Evolutionary conservation across 2,329 filamentous ascomycete genomes (phyloP).

Genomic region (Colletotrichum spaethianum): DNA sequence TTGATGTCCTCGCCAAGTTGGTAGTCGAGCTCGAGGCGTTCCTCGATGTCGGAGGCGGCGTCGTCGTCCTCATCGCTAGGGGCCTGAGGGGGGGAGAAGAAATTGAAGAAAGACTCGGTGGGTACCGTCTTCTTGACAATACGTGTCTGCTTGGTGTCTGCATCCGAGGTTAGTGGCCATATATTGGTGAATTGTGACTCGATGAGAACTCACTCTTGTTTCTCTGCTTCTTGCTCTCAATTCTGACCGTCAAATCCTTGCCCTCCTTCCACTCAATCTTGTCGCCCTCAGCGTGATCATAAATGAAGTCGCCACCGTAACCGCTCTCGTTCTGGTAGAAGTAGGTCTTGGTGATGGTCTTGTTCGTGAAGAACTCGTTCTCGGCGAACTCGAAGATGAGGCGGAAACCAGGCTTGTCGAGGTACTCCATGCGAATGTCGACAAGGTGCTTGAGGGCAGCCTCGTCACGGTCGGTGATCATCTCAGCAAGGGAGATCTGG

Average conservation of each 20-base stretch:
- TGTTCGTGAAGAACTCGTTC: conserved; percentile 98
- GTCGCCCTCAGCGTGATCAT: conserved; percentile 97
- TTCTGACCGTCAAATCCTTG: conserved; percentile 92
- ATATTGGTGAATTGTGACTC: background rate
- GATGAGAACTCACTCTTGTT: conserved; percentile 87
- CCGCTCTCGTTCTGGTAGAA: conserved; percentile 99
- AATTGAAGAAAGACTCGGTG: conserved; percentile 99
- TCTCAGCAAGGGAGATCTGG: conserved; percentile 95
- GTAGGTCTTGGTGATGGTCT: conserved; percentile 97
- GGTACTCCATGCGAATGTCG: conserved; percentile 99
- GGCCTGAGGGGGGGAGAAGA: conserved; percentile 95
- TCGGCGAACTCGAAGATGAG: conserved; percentile 97
- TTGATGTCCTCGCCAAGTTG: conserved; percentile 99
- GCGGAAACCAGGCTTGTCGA: conserved; percentile 97
- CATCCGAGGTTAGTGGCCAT: background rate
- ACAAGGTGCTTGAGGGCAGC: conserved; percentile 89
- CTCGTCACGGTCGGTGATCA: conserved; percentile 99
- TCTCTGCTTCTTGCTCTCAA: conserved; percentile 99
- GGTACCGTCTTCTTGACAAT: conserved; percentile 99
- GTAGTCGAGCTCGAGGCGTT: conserved; percentile 97
- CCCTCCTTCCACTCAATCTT: conserved; percentile 97
- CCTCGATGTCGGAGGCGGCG: conserved; percentile 91
- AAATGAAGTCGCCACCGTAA: conserved; percentile 99
- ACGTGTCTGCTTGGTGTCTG: conserved; percentile 98
- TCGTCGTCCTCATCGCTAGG: conserved; percentile 82